These are phyloP conservation scores for Xanthoconium purpureum DNA, from an alignment of 768 basidiomycete genomes.

Conservation along the genomic window DNA sequence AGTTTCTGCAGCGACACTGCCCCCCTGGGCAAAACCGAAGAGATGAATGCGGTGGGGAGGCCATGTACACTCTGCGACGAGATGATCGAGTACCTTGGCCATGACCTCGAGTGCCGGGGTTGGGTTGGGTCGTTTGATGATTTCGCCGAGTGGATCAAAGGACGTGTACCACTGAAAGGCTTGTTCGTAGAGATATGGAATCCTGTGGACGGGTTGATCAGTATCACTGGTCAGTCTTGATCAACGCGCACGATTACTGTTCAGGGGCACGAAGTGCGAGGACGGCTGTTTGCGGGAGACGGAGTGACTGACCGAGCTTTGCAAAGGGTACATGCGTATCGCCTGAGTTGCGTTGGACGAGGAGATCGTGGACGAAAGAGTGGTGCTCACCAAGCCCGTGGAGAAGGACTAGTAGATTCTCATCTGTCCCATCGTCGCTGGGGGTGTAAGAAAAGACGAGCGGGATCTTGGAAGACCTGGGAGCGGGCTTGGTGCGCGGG, in stretches of 20 bases:
- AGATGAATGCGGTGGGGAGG: conserved; percentile 67
- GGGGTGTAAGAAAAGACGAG: conserved; percentile 65
- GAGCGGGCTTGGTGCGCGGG: conserved; percentile 47
- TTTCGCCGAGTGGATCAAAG: conserved; percentile 76
- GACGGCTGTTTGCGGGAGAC: conserved; percentile 86
- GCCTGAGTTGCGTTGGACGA: conserved; percentile 44
- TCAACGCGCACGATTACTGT: conserved; percentile 45
- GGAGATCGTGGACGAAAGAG: not conserved
- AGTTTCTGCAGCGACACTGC: conserved; percentile 70
- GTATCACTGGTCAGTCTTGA: not conserved
- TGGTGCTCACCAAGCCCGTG: conserved; percentile 73
- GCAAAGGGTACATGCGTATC: conserved; percentile 79
- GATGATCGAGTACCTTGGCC: conserved; percentile 48
- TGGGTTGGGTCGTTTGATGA: conserved; percentile 69
- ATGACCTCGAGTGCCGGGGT: conserved; percentile 61
- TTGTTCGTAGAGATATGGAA: conserved; percentile 75
- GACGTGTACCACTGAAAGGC: conserved; percentile 87
- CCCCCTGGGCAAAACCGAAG: conserved; percentile 89
- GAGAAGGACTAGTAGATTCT: conserved; percentile 79
- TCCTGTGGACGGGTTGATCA: conserved; percentile 38
- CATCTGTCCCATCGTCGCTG: conserved; percentile 81
- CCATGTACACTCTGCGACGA: conserved; percentile 65
- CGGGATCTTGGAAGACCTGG: conserved; percentile 43
- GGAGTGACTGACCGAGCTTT: conserved; percentile 67
- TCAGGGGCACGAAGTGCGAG: conserved; percentile 80